Evolutionary conservation across 345 rosid species (phyloP), one percentile per base, ranked within the genome.

Genomic region (Gossypium thurberi): DNA sequence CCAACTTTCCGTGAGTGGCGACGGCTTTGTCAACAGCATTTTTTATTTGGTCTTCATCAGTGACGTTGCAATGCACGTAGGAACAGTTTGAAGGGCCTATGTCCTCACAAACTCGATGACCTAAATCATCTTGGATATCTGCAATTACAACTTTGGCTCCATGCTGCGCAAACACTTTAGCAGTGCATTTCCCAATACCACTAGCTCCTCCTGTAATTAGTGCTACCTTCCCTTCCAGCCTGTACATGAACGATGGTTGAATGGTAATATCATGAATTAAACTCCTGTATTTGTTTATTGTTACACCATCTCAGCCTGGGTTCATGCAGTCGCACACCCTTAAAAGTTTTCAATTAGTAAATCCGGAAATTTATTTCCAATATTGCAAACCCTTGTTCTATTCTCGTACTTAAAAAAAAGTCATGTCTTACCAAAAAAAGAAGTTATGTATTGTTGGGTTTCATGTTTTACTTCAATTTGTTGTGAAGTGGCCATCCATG

Each of bases 1-100:
- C 86, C 1, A 83, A 81, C 77, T 80, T 81, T 20, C 87, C 85
- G n/a, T 80, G 56, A n/a, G 62, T 60, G 3, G 81, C 55, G 50
- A 86, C 83, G 2, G 82, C 76, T 26, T 6, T 48, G 73, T 76
- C 79, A 4, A 84, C 79, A 2, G 79, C 79, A 7, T 44, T 69
- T 77, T 71, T 69, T 3, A 76, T 55, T 0, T 84, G 79, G 56
- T 70, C 50, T 56, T 82, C 89, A 33, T 84, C 40, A 6, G 85
- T 80, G 17, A 80, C 84, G 51, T 83, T 71, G 70, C 76, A 63
- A 13, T 40, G 76, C 0, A 64, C 62, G 40, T 63, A 74, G 40
- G 62, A 51, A 53, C 73, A 63, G 65, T 40, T 72, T 17, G 75
- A 75, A 2, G 59, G 75, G 73, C 84, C 84, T 17, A 75, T 14